A percentile compares a stretch with the other conserved stretches of the same genome.
Conservation (phyloP, 306 rosid species). For the Vigna trinervia region DNA sequence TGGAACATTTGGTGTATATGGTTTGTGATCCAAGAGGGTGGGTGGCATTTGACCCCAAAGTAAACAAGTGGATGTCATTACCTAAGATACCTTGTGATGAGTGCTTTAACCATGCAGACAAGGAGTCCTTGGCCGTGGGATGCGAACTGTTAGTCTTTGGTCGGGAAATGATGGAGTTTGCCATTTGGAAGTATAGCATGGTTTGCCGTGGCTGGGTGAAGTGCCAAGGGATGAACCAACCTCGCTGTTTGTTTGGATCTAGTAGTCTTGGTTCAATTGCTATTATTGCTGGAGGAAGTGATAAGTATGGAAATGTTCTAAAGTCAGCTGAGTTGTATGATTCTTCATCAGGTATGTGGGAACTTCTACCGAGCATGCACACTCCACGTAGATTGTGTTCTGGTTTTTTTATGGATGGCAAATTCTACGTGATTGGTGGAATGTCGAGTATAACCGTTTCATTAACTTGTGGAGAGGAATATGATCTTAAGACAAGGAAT, state of each 20-base stretch:
- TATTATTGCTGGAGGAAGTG: conserved; percentile 91
- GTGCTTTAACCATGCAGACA: conserved; percentile 91
- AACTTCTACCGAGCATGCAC: conserved; percentile 78
- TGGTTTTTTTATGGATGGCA: conserved; percentile 85
- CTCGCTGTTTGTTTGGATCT: conserved; percentile 94
- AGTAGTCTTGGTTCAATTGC: conserved; percentile 83
- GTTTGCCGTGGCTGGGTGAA: conserved; percentile 69
- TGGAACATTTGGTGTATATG: conserved; percentile 86
- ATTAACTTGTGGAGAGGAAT: conserved; percentile 92
- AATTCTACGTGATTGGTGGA: conserved; percentile 94
- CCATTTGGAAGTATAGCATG: conserved; percentile 86
- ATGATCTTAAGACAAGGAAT: conserved; percentile 66
- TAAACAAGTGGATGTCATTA: conserved; percentile 78
- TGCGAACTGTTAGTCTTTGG: conserved; percentile 85
- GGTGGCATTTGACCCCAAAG: conserved; percentile 71
- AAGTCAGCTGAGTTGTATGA: conserved; percentile 82
- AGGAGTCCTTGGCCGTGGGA: conserved; percentile 93
- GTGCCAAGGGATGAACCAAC: conserved; percentile 79
- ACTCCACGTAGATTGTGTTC: conserved; percentile 87
- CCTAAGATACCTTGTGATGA: conserved; percentile 96
- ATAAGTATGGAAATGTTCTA: conserved; percentile 72
- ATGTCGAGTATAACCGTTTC: conserved; percentile 80
- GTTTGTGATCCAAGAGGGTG: conserved; percentile 88
- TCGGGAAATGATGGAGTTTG: conserved; percentile 81
- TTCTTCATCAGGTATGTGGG: conserved; percentile 74